A percentile compares a stretch with the other conserved stretches of the same genome.
Conservation (phyloP, 1,284 basidiomycete species). For the Trichosporon faecale region DNA sequence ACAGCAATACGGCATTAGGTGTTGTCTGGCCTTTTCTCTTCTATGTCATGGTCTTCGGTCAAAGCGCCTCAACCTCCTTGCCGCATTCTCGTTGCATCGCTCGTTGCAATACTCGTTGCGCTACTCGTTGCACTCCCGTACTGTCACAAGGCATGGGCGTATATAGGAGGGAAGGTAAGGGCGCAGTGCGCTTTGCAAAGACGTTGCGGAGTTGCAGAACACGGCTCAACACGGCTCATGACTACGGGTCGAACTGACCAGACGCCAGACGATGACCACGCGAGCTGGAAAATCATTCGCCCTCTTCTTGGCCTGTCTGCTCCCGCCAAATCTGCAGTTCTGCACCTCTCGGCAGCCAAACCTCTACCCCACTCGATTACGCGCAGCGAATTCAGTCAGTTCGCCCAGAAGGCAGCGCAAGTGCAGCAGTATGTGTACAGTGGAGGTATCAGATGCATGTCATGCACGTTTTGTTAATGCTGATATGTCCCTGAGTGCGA, state of each 20-base stretch:
- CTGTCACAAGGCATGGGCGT: not conserved
- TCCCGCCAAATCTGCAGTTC: not conserved
- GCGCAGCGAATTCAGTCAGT: not conserved
- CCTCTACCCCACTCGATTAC: too few species aligned
- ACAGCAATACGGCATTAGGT: not conserved
- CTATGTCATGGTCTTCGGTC: constrained; percentile 1
- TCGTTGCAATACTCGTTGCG: too few species aligned
- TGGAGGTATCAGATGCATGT: constrained; percentile 12
- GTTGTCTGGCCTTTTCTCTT: not conserved
- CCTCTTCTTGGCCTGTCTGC: not conserved
- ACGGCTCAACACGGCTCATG: too few species aligned
- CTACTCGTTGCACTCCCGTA: too few species aligned
- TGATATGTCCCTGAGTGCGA: constrained; percentile 6
- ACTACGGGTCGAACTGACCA: too few species aligned
- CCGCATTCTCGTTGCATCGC: too few species aligned
- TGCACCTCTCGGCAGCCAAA: not conserved
- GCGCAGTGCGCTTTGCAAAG: too few species aligned
- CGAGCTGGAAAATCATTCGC: not conserved
- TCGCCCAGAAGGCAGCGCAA: not conserved
- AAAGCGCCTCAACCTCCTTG: not conserved
- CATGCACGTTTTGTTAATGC: constrained; percentile 7
- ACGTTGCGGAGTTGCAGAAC: too few species aligned
- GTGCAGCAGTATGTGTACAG: not conserved
- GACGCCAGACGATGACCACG: not conserved
- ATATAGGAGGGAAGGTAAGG: too few species aligned